Conservation (phyloP, 371 early-diverging fungal genomes). For the Circinella umbellata region DNA sequence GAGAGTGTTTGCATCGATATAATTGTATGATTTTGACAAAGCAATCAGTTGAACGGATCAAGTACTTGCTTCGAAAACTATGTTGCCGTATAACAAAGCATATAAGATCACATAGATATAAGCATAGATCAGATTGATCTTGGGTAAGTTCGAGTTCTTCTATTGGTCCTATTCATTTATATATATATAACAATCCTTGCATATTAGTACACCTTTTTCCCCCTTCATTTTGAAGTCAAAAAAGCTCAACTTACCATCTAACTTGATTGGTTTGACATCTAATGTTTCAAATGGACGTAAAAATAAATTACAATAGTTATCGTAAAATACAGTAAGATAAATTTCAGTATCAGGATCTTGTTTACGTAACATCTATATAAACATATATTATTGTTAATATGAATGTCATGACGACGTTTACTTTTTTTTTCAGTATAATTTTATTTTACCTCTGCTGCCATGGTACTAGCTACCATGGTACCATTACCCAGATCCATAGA, state of each 20-base stretch:
- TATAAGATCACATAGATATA: constrained; percentile 77
- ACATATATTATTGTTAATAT: background rate
- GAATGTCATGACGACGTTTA: background rate
- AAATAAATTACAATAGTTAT: constrained; percentile 56
- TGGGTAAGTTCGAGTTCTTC: constrained; percentile 33
- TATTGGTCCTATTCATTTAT: constrained; percentile 35
- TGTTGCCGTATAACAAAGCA: constrained; percentile 74
- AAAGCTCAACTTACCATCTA: constrained; percentile 28
- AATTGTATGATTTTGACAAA: constrained; percentile 65
- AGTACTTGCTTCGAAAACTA: constrained; percentile 77
- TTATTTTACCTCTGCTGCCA: constrained; percentile 25
- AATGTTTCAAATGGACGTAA: constrained; percentile 64
- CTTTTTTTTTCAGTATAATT: background rate
- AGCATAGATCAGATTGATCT: constrained; percentile 43
- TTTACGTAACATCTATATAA: constrained; percentile 28
- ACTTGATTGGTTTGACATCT: constrained; percentile 29
- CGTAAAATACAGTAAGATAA: constrained; percentile 80
- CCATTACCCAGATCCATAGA: constrained; percentile 70
- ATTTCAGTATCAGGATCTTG: constrained; percentile 70
- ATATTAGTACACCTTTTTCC: no score
- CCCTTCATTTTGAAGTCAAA: background rate
- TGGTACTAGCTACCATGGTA: constrained; percentile 24
- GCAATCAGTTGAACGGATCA: constrained; percentile 67
- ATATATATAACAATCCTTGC: background rate
- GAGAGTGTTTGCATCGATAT: constrained; percentile 67